phyloP scores from a whole-genome alignment of 805 yeast species.

The Candida koratica region DNA sequence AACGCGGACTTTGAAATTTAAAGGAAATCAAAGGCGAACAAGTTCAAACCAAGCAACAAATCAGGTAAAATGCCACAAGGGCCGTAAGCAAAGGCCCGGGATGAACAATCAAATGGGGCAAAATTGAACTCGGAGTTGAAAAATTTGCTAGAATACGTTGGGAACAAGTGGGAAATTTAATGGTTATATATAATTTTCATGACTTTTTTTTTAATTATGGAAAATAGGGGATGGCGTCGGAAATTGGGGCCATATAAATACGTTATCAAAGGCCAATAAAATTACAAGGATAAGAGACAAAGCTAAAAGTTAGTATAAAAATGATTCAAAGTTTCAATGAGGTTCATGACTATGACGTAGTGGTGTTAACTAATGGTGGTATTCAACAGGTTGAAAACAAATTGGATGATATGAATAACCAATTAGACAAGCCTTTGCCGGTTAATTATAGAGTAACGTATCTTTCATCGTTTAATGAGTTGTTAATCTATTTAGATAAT shows the following conservation, averaged over 20 bases:
- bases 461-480: conserved; percentile 13
- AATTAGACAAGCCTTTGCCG: conserved; percentile 14
- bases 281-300: conserved; percentile 11
- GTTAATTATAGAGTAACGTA: conserved; percentile 10
- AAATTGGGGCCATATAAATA: conserved; percentile 7
- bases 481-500: conserved; percentile 20
- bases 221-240: conserved; percentile 7
- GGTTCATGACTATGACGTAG: conserved; percentile 29
- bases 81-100: conserved; percentile 3
- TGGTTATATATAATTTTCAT: background rate
- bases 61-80: background rate
- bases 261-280: conserved; percentile 17
- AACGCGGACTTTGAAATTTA: background rate
- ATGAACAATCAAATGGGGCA: conserved; percentile 2
- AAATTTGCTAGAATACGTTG: too few species aligned
- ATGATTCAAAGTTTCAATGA: conserved; percentile 38
- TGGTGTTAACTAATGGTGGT: conserved; percentile 34
- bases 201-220: conserved; percentile 6
- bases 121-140: background rate
- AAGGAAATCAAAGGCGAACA: conserved; percentile 5
- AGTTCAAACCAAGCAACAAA: conserved; percentile 2
- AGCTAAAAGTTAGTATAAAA: background rate
- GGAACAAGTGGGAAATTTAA: background rate
- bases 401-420: conserved; percentile 22
- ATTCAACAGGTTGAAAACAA: conserved; percentile 27